Evolutionary conservation across 139 green algal species (phyloP), one percentile per base, ranked within the genome.

Genomic region (Trebouxia sp.): DNA sequence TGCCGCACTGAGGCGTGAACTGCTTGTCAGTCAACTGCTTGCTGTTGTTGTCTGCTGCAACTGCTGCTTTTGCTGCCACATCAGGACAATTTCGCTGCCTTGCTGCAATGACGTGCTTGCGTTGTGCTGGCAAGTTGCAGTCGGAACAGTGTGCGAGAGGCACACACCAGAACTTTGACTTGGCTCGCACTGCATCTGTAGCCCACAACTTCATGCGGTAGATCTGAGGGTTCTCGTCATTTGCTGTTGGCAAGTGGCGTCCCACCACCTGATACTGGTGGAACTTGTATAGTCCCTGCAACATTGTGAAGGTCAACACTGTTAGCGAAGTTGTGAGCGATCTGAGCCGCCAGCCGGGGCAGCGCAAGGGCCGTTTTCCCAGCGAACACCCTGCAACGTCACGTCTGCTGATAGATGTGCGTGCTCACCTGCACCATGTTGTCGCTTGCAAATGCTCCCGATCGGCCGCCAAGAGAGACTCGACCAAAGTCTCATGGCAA

Each of bases 131-230:
- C n/a, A n/a, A n/a, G n/a, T n/a, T n/a, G n/a, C n/a, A n/a, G n/a
- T n/a, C n/a, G n/a, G n/a, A n/a, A n/a, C n/a, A n/a, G n/a, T n/a
- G n/a, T n/a, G n/a, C n/a, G 47, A 2, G 47, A 53, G n/a, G 20
- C 15, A 53, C 92, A 76, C 81, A 98, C 97, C 97, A 99, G 89
- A 99, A 99, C 94, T 99, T 99, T 85, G 86, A 95, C 89, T 95
- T 97, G 78, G 96, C 97, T 56, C 90, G 88, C 43, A 98, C 94
- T 22, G 91, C 83, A 83, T 99, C 96, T 72, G 87, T 88, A 14
- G 96, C 93, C 97, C 96, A 99, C 47, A 99, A 88, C 96, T 99
- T 99, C 97, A 99, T 99, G 81, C 97, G 93, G 92, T 96, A 99
- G 26, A 99, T 85, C 66, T 94, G 93, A 47, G 97, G 97, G 62